Percentiles rank a stretch among this genome's conserved stretches.
These are phyloP conservation scores for Solanum aculeatissimum DNA, from an alignment of 305 asterid genomes.

Conservation along the genomic window DNA sequence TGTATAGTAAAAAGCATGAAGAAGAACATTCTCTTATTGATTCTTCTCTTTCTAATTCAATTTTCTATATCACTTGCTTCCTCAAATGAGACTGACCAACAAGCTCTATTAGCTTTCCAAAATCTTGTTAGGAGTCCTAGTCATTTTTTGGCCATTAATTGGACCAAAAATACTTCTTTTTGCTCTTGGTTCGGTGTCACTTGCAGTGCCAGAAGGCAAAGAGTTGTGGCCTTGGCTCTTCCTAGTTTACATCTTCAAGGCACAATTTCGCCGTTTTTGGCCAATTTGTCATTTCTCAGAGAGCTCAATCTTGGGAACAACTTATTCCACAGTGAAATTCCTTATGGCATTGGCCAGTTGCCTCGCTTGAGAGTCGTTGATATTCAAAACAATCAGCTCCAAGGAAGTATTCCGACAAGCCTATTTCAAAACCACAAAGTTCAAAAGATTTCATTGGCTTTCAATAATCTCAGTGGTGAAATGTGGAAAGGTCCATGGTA, in stretches of 20 bases:
- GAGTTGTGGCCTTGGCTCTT: constrained; percentile 11
- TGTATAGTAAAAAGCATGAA: neutral
- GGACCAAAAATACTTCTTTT: constrained; percentile 1
- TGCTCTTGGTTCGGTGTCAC: constrained; percentile 14
- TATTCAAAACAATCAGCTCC: neutral
- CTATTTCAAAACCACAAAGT: constrained; percentile 2
- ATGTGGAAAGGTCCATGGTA: neutral
- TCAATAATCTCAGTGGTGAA: constrained; percentile 1
- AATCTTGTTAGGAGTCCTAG: neutral
- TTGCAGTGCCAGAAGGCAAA: neutral
- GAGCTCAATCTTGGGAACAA: neutral
- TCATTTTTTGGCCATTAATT: neutral
- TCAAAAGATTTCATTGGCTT: constrained; percentile 1
- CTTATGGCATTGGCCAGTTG: neutral
- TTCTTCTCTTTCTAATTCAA: neutral
- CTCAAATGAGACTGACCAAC: neutral
- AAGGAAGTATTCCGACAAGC: constrained; percentile 1
- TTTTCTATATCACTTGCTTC: neutral
- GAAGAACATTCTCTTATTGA: neutral
- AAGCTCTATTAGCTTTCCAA: constrained; percentile 2
- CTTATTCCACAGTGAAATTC: neutral
- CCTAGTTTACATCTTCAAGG: constrained; percentile 10
- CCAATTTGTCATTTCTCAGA: constrained; percentile 7
- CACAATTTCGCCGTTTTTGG: neutral
- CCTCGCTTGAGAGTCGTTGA: neutral